Conservation (phyloP, 1,139 yeast species). For the Nakaseomyces bracarensis region DNA sequence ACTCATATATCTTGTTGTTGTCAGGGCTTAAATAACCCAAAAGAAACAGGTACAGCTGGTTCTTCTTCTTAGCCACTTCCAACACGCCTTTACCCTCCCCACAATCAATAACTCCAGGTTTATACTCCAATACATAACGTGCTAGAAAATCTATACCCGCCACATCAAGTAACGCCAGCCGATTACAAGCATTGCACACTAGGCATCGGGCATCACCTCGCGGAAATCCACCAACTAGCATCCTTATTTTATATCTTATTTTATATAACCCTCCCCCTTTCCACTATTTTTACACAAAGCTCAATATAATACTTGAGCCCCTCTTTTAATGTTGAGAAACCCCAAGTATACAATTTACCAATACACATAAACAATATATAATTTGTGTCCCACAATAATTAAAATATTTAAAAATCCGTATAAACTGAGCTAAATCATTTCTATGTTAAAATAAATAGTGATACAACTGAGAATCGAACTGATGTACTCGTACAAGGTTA, state of each 20-base stretch:
- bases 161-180: slow-evolving; percentile 2
- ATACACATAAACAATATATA: no score
- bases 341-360: no score
- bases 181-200: slow-evolving; percentile 5
- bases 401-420: no score
- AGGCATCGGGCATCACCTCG: slow-evolving; percentile 6
- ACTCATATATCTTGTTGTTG: background rate
- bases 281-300: no score
- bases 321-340: no score
- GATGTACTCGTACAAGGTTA: background rate
- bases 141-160: slow-evolving; percentile 1
- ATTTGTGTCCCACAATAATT: no score
- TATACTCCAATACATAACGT: slow-evolving; percentile 2
- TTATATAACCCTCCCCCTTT: no score
- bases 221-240: background rate
- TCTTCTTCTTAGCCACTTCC: background rate
- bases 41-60: background rate
- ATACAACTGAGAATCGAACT: slow-evolving; percentile 4
- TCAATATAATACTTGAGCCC: background rate
- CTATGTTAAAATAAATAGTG: background rate
- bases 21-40: background rate
- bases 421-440: no score
- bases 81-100: background rate
- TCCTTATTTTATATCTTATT: no score
- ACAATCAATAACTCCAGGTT: background rate